Base-by-base conservation (phyloP, 2,329 filamentous ascomycete genomes). In the Sporothrix globosa region DNA sequence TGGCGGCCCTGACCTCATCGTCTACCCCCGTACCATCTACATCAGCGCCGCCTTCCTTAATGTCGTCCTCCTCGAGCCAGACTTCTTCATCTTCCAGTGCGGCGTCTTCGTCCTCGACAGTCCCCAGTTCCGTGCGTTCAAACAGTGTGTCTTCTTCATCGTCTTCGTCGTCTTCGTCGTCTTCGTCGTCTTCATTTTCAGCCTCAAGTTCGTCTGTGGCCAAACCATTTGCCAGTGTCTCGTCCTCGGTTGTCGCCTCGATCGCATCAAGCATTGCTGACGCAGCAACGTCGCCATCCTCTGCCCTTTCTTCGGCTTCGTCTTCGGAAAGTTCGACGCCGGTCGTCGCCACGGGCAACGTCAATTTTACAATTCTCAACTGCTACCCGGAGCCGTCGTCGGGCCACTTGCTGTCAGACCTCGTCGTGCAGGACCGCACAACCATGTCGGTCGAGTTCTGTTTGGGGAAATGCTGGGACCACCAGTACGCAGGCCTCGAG, bases 401-500 rank as follows among this genome's bases (percentile, higher is more conserved):
- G 19, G 74, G 73, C 69, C 68, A 69, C 44, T 58, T 75, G 17
- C 52, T 75, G 56, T 14, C 72, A 1, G 58, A 68, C 6, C 63
- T 72, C 44, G 41, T 67, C 19, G 54, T 30, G 19, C 53, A 66
- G 30, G 58, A 72, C 65, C 58, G 67, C 44, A 71, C 68, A 19
- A 67, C 48, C 39, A 79, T 81, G 76, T 80, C 77, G 0, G 74
- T 79, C 19, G 73, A 74, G 17, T 71, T 70, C 39, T 81, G 79
- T 71, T 75, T 79, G 1, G 41, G 70, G 9, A 70, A 71, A 60
- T 80, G 78, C 76, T 74, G 72, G 67, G 72, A 74, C 21, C 80
- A 77, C 73, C 69, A 72, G 14, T 81, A 79, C 70, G 79, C 78
- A 6, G 81, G 80, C 2, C 74, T 81, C 21, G 79, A 81, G 74